Evolutionary conservation across 2,329 filamentous ascomycete genomes (phyloP), one percentile per base, ranked within the genome.

Genomic region (Cladophialophora bantiana): DNA sequence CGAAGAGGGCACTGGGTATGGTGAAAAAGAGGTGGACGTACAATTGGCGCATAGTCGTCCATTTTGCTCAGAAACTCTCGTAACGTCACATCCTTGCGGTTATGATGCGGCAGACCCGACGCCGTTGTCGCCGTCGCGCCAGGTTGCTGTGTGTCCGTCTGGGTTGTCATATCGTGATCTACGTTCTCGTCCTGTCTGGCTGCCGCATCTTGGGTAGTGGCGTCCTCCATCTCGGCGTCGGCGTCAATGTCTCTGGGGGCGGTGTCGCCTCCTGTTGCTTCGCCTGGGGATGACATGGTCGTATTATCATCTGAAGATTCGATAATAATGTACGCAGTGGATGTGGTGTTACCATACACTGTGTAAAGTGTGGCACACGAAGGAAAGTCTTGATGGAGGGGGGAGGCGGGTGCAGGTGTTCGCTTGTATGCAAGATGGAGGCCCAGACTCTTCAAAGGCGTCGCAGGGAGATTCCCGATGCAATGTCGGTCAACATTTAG

Each of bases 1-100:
- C 50, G 50, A 13, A 59, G 10, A 56, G 3, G 35, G 35, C 2
- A 20, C 31, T 20, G 31, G 32, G 54, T 1, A 42, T n/a, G 7
- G 36, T 42, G 7, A 62, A 15, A 35, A 20, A 34, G 31, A 40
- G 36, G 9, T 9, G 31, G 55, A 82, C 90, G 71, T 86, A 97
- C 94, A 75, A 99, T 97, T 10, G 95, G 95, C 68, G 95, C 93
- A 80, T 95, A 98, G 75, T 99, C 95, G 77, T 99, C 95, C 90
- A 99, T 98, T 84, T 97, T 97, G 71, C 87, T 86, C 18, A 99
- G 80, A 76, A 99, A 97, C 79, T 98, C 94, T 76, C 94, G 91
- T 71, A 99, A 82, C 45, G 91, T 96, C 20, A 90, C 90, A 80
- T 99, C 95, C 81, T 98, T 98, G 77, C 93, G 92, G 60, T 90